Conservation (phyloP, 2,329 filamentous ascomycete species). For the Leptoxyphium fumago region DNA sequence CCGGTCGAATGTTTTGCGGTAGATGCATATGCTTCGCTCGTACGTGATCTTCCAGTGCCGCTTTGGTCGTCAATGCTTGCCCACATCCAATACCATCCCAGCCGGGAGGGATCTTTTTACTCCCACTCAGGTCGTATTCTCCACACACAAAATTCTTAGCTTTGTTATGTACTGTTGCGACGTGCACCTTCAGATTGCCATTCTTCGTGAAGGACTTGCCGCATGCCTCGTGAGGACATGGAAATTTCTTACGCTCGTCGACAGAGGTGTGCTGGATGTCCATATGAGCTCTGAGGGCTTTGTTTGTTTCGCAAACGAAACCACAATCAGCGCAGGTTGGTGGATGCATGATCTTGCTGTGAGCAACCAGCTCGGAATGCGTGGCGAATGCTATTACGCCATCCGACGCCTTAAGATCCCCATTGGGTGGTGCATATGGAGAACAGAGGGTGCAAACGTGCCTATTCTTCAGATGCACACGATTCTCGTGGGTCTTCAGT, state of each 20-base stretch:
- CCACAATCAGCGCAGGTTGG: conserved; percentile 63
- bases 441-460: conserved; percentile 69
- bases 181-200: conserved; percentile 70
- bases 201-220: conserved; percentile 64
- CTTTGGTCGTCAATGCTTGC: conserved; percentile 60
- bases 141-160: conserved; percentile 65
- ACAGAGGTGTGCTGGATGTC: conserved; percentile 51
- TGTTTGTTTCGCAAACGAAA: conserved; percentile 48
- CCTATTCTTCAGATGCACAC: conserved; percentile 52
- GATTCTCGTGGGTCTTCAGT: conserved; percentile 55
- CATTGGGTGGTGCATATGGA: conserved; percentile 5
- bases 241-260: conserved; percentile 34
- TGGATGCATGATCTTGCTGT: conserved; percentile 58
- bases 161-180: conserved; percentile 63
- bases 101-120: conserved; percentile 33
- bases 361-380: conserved; percentile 47
- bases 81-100: conserved; percentile 60
- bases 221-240: conserved; percentile 55
- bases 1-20: conserved; percentile 7
- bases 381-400: neutral
- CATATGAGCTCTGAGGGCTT: conserved; percentile 59
- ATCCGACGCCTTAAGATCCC: neutral
- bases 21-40: conserved; percentile 63
- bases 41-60: conserved; percentile 69
- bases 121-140: conserved; percentile 46